These are phyloP conservation scores for Phytopythium helicoides DNA, from an alignment of 352 stramenopile genomes.

Conservation along the genomic window DNA sequence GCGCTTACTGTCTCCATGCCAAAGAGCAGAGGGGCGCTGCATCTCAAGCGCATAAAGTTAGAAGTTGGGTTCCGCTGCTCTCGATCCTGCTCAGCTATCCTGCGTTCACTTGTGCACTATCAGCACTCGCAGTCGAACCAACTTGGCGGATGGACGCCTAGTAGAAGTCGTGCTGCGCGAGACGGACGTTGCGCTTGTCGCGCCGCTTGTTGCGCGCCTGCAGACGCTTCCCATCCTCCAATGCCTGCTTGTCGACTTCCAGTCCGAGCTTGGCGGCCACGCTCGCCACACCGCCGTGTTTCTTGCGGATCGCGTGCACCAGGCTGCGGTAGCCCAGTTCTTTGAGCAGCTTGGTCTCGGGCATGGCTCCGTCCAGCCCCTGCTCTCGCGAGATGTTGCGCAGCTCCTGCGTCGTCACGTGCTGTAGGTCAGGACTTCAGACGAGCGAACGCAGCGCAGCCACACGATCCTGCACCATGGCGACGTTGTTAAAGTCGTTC, in stretches of 20 bases:
- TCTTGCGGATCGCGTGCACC: constrained; percentile 78
- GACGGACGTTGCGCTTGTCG: constrained; percentile 45
- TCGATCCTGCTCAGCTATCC: too few relatives aligned
- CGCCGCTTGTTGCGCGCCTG: constrained; percentile 58
- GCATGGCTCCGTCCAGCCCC: constrained; percentile 32
- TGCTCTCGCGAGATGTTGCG: constrained; percentile 56
- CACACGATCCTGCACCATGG: constrained; percentile 38
- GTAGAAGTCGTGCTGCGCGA: constrained; percentile 74
- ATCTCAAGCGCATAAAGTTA: too few relatives aligned
- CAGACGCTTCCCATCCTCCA: constrained; percentile 74
- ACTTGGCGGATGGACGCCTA: constrained; percentile 6
- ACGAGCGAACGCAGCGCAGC: not conserved
- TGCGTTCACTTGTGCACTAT: too few relatives aligned
- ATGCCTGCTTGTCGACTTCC: constrained; percentile 23
- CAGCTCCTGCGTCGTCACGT: constrained; percentile 35
- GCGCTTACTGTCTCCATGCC: too few relatives aligned
- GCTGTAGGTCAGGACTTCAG: not conserved
- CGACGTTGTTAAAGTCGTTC: constrained; percentile 58
- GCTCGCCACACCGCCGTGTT: constrained; percentile 68
- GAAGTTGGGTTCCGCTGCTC: too few relatives aligned
- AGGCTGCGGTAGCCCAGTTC: constrained; percentile 55
- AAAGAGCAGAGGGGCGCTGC: too few relatives aligned
- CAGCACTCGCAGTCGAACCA: too few relatives aligned
- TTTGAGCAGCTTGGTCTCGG: constrained; percentile 74
- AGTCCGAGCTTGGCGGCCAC: constrained; percentile 60